Conservation (phyloP, 202 grass and related monocot species). For the Bolboschoenoplectus hybrid region DNA sequence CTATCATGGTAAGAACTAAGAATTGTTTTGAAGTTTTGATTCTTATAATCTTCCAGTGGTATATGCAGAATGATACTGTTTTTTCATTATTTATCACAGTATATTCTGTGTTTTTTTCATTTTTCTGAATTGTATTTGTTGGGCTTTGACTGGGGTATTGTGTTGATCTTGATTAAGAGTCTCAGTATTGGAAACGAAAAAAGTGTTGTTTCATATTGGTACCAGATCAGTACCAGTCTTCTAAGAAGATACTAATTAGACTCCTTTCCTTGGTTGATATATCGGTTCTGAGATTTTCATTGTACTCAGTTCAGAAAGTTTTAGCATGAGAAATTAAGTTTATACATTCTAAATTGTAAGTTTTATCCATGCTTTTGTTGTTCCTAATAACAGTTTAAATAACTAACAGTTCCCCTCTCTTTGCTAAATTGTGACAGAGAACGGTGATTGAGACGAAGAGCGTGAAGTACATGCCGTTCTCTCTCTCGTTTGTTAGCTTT, state of each 20-base stretch:
- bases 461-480: constrained; percentile 69
- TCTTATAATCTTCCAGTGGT: too few relatives aligned
- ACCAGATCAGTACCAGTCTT: not conserved
- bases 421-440: constrained; percentile 38
- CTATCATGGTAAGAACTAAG: constrained; percentile 66
- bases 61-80: not conserved
- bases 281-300: too few relatives aligned
- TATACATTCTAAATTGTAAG: too few relatives aligned
- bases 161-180: not conserved
- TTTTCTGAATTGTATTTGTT: too few relatives aligned
- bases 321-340: too few relatives aligned
- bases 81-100: too few relatives aligned
- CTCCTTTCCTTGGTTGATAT: too few relatives aligned
- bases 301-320: too few relatives aligned
- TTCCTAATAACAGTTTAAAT: not conserved
- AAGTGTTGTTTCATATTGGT: not conserved
- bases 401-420: not conserved
- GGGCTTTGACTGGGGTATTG: not conserved
- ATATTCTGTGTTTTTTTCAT: too few relatives aligned
- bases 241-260: too few relatives aligned
- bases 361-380: too few relatives aligned
- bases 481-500: constrained; percentile 46
- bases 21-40: not conserved
- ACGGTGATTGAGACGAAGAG: constrained; percentile 64
- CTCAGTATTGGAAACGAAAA: not conserved